These are phyloP conservation scores for Eragrostis nindensis DNA, from an alignment of 176 grass and related monocot species.

Conservation along the genomic window DNA sequence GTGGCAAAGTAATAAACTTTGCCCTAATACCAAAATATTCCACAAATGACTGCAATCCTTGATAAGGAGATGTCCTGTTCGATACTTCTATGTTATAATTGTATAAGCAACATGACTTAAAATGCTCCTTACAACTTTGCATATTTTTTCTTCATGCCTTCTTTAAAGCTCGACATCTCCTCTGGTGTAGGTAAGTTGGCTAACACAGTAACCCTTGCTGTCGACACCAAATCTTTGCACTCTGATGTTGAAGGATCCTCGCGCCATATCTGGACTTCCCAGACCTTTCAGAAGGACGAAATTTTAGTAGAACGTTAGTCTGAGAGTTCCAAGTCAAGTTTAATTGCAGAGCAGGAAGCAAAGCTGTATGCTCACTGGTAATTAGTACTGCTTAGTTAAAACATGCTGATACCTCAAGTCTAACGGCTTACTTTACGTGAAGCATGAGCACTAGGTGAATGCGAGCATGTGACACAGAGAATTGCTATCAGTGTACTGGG, in stretches of 20 bases:
- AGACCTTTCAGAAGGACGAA: conserved; percentile 53
- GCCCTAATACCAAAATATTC: not conserved
- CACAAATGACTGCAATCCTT: not conserved
- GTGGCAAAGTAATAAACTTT: not conserved
- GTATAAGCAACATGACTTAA: not conserved
- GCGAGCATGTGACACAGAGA: not conserved
- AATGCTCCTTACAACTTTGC: conserved; percentile 58
- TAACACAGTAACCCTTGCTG: conserved; percentile 62
- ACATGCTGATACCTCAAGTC: not conserved
- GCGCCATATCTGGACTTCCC: conserved; percentile 68
- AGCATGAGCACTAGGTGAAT: not conserved
- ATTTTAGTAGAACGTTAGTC: not conserved
- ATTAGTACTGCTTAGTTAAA: not conserved
- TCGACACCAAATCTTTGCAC: conserved; percentile 64
- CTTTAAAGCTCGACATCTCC: conserved; percentile 38
- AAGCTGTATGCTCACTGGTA: not conserved
- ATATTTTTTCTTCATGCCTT: conserved; percentile 54
- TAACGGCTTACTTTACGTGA: not conserved
- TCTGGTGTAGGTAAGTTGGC: conserved; percentile 53
- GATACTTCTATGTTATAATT: not conserved
- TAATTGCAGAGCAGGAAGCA: not conserved
- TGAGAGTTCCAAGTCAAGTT: not conserved
- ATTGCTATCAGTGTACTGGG: not conserved
- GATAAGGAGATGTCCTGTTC: not conserved
- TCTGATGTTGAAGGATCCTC: conserved; percentile 53